Evolutionary conservation across 1,284 basidiomycete species (phyloP), one percentile per base, ranked within the genome.

Genomic region (Marasmius fiardii): DNA sequence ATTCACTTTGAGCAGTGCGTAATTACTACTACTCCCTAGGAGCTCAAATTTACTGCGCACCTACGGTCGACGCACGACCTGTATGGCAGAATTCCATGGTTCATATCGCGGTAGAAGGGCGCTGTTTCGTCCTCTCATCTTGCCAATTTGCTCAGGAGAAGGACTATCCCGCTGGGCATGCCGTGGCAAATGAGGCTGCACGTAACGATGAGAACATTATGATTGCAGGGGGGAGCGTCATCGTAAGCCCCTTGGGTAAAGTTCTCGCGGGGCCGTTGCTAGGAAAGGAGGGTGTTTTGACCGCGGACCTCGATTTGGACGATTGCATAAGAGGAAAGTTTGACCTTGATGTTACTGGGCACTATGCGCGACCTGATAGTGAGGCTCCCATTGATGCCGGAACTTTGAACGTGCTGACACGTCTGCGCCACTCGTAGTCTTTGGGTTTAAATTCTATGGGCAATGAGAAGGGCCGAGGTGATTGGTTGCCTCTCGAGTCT

Each of bases 101-200:
- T 51, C 87, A 90, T 64, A 87, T 92, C 51, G 88, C 88, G 1
- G 72, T 86, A 51, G 89, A 92, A 68, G 90, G 88, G 1, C 78
- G 89, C 23, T 89, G 86, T 70, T 90, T 88, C 66, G 90, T 91
- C 41, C 70, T 89, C 24, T 79, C 82, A 16, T 82, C 79, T 16
- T 88, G 81, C 65, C 88, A 87, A 64, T 86, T 76, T 64, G 78
- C 83, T 0, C 76, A 79, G 63, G 82, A 82, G 63, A 78, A 77
- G 64, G 80, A 88, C 65, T 88, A 80, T 61, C 85, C 86, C 0
- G 63, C 67, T 2, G 79, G 77, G 57, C 83, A 87, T 60, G 70
- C 83, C 23, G 77, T 80, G 12, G 67, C 65, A 21, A 68, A 79
- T 59, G 59, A 65, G 20, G 66, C 61, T 39, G 67, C 68, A 44